A percentile compares a stretch with the other conserved stretches of the same genome.
Evolutionary conservation across 768 basidiomycete genomes (phyloP).

Genomic region (Xerocomus brunneocitrinus): DNA sequence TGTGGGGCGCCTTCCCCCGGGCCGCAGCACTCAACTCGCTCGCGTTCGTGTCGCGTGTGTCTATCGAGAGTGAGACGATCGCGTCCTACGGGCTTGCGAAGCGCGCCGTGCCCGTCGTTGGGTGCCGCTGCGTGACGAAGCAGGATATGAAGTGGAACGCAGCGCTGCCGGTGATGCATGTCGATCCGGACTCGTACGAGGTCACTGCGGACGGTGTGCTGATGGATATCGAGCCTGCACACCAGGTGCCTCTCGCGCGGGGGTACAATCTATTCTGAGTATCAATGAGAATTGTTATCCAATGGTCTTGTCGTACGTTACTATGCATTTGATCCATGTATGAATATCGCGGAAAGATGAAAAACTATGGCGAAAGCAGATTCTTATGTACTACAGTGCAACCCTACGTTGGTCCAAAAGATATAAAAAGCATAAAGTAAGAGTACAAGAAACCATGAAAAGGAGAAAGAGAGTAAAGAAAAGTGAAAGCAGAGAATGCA

Average conservation of each 20-base stretch:
- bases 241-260: slow-evolving; percentile 59
- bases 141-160: slow-evolving; percentile 94
- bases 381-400: slow-evolving; percentile 12
- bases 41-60: slow-evolving; percentile 77
- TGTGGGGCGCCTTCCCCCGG: slow-evolving; percentile 71
- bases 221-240: slow-evolving; percentile 73
- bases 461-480: background rate
- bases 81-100: slow-evolving; percentile 68
- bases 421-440: slow-evolving; percentile 23
- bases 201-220: slow-evolving; percentile 76
- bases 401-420: slow-evolving; percentile 2
- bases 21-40: slow-evolving; percentile 74
- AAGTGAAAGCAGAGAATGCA: background rate
- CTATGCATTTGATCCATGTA: slow-evolving; percentile 3
- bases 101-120: slow-evolving; percentile 65
- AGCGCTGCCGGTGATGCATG: slow-evolving; percentile 72
- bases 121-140: slow-evolving; percentile 75
- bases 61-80: slow-evolving; percentile 56
- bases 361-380: background rate
- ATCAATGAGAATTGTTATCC: background rate
- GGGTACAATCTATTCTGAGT: slow-evolving; percentile 77
- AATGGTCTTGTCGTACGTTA: slow-evolving; percentile 3
- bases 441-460: slow-evolving; percentile 1
- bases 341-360: background rate
- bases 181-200: slow-evolving; percentile 90